Conservation (phyloP, 306 rosid species). For the Pyrus communis region DNA sequence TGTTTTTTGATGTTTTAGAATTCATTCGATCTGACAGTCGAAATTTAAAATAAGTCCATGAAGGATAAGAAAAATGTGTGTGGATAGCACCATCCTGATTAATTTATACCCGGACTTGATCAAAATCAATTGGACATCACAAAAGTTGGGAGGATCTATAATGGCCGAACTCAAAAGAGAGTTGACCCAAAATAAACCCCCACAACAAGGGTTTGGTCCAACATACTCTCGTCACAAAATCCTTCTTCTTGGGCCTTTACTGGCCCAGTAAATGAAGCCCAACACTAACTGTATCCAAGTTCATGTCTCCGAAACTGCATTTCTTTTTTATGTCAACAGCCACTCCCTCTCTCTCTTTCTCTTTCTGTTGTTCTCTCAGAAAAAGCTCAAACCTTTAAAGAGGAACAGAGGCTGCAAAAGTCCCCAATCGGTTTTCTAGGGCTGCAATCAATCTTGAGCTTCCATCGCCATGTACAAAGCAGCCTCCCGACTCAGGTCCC, state of each 20-base stretch:
- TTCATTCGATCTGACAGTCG: no score
- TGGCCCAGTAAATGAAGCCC: background rate
- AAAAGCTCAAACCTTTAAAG: background rate
- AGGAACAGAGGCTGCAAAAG: background rate
- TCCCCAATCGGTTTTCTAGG: constrained; percentile 10
- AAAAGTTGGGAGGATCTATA: no score
- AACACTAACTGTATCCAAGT: background rate
- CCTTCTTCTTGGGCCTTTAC: background rate
- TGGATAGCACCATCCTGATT: no score
- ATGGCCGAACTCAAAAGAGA: no score
- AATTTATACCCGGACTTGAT: no score
- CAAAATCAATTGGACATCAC: no score
- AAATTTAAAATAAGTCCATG: fast-evolving
- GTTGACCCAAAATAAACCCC: no score
- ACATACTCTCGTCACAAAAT: background rate
- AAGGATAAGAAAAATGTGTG: no score
- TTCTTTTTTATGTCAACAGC: background rate
- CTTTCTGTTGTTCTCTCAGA: background rate
- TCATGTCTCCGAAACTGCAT: background rate
- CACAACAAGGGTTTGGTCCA: no score
- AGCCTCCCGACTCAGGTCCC: constrained; percentile 56
- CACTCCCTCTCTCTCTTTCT: background rate
- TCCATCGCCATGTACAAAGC: constrained; percentile 55
- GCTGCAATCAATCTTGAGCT: constrained; percentile 10
- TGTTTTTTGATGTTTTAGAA: no score